Conservation (phyloP, 2,329 filamentous ascomycete species). For the Ceratocystis eucalypticola region DNA sequence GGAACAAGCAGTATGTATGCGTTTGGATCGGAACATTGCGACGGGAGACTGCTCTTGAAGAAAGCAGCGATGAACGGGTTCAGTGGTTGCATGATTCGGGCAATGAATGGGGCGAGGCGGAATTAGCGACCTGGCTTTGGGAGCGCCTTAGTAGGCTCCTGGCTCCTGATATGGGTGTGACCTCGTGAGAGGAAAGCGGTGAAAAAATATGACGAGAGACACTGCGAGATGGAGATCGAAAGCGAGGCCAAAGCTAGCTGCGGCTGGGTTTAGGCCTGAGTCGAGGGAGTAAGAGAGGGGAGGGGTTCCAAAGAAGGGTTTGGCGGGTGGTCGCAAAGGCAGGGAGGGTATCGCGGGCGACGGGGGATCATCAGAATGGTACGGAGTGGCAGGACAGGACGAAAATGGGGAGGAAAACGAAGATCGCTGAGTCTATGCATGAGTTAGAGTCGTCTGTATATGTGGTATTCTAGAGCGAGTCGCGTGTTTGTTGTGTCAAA, state of each 20-base stretch:
- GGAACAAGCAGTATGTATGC: slow-evolving; percentile 92
- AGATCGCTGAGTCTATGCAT: background rate
- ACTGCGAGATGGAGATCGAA: background rate
- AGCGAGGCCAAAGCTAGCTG: background rate
- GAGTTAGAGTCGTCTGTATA: background rate
- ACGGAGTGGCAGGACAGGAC: background rate
- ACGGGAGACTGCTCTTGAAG: slow-evolving; percentile 86
- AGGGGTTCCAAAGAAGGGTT: background rate
- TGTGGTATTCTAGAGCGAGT: background rate
- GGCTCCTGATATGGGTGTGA: background rate
- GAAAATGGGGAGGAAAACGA: background rate
- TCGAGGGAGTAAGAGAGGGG: background rate
- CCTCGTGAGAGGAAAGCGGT: background rate
- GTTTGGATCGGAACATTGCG: slow-evolving; percentile 82
- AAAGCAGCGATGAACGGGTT: slow-evolving; percentile 98
- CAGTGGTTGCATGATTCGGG: slow-evolving; percentile 68
- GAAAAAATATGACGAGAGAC: background rate
- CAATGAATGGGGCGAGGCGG: background rate
- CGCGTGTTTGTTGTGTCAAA: background rate
- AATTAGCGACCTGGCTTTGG: background rate
- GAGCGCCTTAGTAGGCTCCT: background rate
- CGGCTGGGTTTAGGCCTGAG: background rate
- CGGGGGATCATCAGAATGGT: background rate
- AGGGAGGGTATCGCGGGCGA: background rate
- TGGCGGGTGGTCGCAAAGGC: background rate